These are phyloP conservation scores for Solanum sejunctum DNA, from an alignment of 257 asterid species.

Conservation along the genomic window DNA sequence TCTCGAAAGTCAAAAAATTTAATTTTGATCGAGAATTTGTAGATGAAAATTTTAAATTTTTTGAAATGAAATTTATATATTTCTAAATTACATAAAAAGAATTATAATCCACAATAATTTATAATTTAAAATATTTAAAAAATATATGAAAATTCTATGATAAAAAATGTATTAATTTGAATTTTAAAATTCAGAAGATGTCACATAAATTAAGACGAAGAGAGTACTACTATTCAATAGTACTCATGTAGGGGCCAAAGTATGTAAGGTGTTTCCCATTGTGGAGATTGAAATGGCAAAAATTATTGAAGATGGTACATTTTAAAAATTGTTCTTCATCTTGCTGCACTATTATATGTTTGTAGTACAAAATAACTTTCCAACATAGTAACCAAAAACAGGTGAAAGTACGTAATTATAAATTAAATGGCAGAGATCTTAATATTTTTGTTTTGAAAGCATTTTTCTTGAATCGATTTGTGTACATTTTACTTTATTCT, in stretches of 20 bases:
- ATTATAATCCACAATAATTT: too few species aligned
- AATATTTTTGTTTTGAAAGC: neutral
- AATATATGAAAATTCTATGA: too few species aligned
- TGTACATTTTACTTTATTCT: too few species aligned
- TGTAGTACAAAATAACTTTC: neutral
- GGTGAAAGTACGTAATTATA: neutral
- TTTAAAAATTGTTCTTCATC: neutral
- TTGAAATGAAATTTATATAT: too few species aligned
- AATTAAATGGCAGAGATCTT: neutral
- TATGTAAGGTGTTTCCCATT: neutral
- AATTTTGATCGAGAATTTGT: too few species aligned
- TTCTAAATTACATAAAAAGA: too few species aligned
- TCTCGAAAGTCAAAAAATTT: too few species aligned
- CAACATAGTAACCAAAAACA: neutral
- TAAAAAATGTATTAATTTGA: too few species aligned
- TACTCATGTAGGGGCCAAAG: neutral
- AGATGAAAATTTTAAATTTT: too few species aligned
- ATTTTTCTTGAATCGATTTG: neutral
- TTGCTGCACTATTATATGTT: neutral
- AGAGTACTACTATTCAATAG: neutral
- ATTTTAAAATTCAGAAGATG: too few species aligned
- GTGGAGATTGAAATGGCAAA: neutral
- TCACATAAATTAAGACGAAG: too few species aligned
- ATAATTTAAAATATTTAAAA: too few species aligned
- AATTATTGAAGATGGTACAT: neutral